These are phyloP conservation scores for Chlorella sp. DNA, from an alignment of 139 green algal species.

Conservation along the genomic window DNA sequence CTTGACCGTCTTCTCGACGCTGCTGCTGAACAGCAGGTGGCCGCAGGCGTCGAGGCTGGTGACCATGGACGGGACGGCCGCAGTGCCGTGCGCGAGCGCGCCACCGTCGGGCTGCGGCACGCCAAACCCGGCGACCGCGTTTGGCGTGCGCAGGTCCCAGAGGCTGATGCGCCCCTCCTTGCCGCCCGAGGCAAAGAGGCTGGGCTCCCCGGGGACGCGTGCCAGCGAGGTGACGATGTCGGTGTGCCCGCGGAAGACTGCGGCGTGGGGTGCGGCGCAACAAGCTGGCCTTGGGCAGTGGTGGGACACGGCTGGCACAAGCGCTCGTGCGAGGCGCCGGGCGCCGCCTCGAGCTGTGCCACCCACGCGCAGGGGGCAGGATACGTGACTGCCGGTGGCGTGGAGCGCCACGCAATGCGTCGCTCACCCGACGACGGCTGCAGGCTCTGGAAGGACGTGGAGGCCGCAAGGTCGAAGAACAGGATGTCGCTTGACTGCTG, in stretches of 20 bases:
- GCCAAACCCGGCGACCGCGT: background rate
- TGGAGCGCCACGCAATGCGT: too few species aligned
- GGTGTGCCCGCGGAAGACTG: conserved; percentile 26
- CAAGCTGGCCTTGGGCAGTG: too few species aligned
- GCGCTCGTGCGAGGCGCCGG: background rate
- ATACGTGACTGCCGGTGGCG: too few species aligned
- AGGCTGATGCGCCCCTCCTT: conserved; percentile 8
- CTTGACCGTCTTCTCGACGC: conserved; percentile 42
- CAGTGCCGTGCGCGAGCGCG: too few species aligned
- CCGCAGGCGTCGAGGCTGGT: conserved; percentile 8
- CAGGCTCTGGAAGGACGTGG: too few species aligned
- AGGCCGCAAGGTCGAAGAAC: too few species aligned
- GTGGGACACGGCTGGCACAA: background rate
- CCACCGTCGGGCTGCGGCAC: background rate
- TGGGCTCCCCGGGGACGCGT: conserved; percentile 20
- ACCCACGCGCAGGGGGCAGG: too few species aligned
- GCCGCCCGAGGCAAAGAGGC: conserved; percentile 23
- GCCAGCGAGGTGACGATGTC: conserved; percentile 52
- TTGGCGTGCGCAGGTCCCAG: conserved; percentile 18
- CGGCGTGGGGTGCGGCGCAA: conserved; percentile 4
- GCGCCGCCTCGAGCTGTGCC: too few species aligned
- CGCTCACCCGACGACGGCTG: too few species aligned
- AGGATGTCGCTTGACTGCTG: too few species aligned
- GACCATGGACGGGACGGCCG: too few species aligned
- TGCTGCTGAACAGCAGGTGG: conserved; percentile 53